phyloP scores from a whole-genome alignment of 2,329 filamentous ascomycete species.

The Parasarocladium wereldwijsianum region DNA sequence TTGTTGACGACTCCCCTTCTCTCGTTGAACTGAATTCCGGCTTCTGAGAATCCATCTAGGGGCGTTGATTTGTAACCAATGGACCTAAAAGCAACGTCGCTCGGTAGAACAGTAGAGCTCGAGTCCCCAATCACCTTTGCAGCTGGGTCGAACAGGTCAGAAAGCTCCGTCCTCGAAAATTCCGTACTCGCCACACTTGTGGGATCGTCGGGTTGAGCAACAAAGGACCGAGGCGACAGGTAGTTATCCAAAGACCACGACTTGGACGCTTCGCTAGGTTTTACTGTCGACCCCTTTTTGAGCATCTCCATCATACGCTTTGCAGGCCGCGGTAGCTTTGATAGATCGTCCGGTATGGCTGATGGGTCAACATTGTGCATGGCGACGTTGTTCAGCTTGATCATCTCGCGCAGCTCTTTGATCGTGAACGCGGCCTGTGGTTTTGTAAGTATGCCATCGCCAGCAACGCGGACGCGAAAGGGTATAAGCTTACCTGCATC shows the following conservation, averaged over 20 bases:
- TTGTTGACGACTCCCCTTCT: conserved; percentile 66
- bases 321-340: conserved; percentile 58
- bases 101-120: conserved; percentile 37
- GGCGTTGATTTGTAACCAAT: conserved; percentile 83
- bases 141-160: conserved; percentile 36
- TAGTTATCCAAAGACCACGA: conserved; percentile 81
- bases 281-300: conserved; percentile 51
- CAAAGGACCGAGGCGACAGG: conserved; percentile 60
- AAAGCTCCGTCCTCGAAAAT: conserved; percentile 49
- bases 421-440: conserved; percentile 81
- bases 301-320: conserved; percentile 71
- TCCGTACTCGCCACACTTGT: conserved; percentile 45
- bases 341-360: conserved; percentile 53
- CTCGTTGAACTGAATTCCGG: conserved; percentile 67
- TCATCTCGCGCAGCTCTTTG: conserved; percentile 81
- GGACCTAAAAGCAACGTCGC: conserved; percentile 73
- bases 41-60: conserved; percentile 56
- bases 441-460: conserved; percentile 1
- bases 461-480: background rate
- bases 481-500: conserved; percentile 48
- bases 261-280: conserved; percentile 24
- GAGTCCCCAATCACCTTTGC: conserved; percentile 34
- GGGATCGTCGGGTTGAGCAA: conserved; percentile 28
- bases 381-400: conserved; percentile 57
- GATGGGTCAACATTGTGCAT: conserved; percentile 55